Base-by-base conservation (phyloP, 75 land plant genomes). In the Selaginella moellendorffii region DNA sequence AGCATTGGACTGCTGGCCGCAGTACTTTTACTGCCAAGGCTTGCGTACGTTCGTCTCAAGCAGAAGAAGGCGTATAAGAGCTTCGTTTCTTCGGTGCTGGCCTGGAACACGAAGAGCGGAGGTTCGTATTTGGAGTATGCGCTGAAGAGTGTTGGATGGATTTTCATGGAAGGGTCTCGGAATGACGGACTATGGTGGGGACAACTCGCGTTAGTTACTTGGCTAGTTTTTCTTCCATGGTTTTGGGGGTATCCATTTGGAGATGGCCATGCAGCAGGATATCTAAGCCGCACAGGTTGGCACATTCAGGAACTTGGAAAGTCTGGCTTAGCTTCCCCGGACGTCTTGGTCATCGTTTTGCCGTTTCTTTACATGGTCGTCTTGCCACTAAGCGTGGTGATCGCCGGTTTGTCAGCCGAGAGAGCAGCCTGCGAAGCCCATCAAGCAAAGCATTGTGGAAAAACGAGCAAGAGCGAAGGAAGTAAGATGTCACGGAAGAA, bases 241-340 rank as follows among this genome's bases (percentile, higher is more conserved):
- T 82, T 86, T 27, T 69, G 29, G 61, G 91, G 99, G 19, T 73
- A 79, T 36, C 75, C 80, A 54, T 81, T 82, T 54, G 79, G 75
- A 42, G 87, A 80, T 29, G 76, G 73, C 29, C 73, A 63, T 14
- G 68, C 67, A 59, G 26, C 72, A 51, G 80, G 77, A 26, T 79
- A 73, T 67, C 77, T 89, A 96, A 81, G 85, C n/a, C 68, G 75
- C 30, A 68, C 56, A 52, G 99, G 99, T 26, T 95, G 99, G 99
- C 66, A 59, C 19, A 2, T 52, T 72, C 53, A 29, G n/a, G 52
- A 52, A 8, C 25, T 27, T 18, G 19, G 27, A 26, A 17, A 28
- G 12, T 56, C 60, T 27, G 81, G 71, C 61, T 9, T 83, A 31
- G 99, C 88, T 2, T 72, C 70, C 65, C 99, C 99, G 2, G 99